Conservation (phyloP, 2,329 filamentous ascomycete species). For the Alternaria brassicae region DNA sequence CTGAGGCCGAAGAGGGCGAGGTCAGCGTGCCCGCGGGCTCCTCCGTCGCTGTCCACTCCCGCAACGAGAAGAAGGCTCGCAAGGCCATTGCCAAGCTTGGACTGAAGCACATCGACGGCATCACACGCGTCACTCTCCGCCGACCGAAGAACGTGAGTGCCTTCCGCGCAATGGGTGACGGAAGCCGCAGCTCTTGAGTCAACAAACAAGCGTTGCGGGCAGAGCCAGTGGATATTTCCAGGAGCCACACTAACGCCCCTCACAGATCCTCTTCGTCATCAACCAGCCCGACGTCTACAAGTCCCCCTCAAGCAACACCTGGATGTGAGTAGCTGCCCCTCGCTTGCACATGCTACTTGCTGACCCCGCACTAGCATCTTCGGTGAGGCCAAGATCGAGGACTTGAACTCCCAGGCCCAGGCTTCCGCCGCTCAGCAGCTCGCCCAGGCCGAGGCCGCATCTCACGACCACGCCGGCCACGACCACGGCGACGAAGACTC, state of each 20-base stretch:
- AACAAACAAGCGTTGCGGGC: conserved; percentile 7
- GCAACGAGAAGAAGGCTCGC: conserved; percentile 99
- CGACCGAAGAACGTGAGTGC: conserved; percentile 96
- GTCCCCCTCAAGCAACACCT: conserved; percentile 98
- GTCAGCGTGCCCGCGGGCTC: conserved; percentile 80
- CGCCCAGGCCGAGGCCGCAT: conserved; percentile 72
- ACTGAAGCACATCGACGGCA: conserved; percentile 93
- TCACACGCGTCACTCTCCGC: conserved; percentile 96
- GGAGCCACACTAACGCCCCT: conserved; percentile 27
- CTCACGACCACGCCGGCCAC: conserved; percentile 73
- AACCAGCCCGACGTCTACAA: conserved; percentile 99
- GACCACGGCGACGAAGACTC: conserved; percentile 74
- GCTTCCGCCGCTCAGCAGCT: conserved; percentile 95
- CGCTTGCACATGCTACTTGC: conserved; percentile 18
- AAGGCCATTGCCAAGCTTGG: conserved; percentile 99
- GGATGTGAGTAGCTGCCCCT: conserved; percentile 77
- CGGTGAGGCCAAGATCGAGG: conserved; percentile 99
- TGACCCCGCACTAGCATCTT: conserved; percentile 75
- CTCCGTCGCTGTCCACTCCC: conserved; percentile 90
- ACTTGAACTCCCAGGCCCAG: conserved; percentile 97
- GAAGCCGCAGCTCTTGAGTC: conserved; percentile 14
- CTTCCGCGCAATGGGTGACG: conserved; percentile 24
- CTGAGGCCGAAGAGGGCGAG: conserved; percentile 76
- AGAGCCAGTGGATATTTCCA: conserved; percentile 9
- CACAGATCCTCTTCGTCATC: conserved; percentile 97